A percentile compares a stretch with the other conserved stretches of the same genome.
These are phyloP conservation scores for Debaryomyces tyrocola DNA, from an alignment of 805 yeast species.

Conservation along the genomic window DNA sequence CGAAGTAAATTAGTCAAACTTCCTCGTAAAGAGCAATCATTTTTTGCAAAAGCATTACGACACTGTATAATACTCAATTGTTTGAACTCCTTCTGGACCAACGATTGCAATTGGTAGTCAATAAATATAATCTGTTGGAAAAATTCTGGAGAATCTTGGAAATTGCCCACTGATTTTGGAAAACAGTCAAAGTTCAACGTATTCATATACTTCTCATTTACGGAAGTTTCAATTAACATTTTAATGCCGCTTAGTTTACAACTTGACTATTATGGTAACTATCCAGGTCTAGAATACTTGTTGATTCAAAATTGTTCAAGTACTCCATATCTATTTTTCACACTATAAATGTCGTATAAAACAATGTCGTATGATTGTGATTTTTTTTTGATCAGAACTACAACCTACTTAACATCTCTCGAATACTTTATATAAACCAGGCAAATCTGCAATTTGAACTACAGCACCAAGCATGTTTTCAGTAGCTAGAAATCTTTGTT, in stretches of 20 bases:
- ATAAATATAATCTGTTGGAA: constrained; percentile 34
- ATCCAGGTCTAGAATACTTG: not conserved
- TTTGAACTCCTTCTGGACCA: not conserved
- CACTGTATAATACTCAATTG: not conserved
- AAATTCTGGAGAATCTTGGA: constrained; percentile 32
- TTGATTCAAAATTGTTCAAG: not conserved
- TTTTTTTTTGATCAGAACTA: not conserved
- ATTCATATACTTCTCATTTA: constrained; percentile 23
- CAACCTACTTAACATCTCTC: constrained; percentile 69
- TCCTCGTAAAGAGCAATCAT: constrained; percentile 9
- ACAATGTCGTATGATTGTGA: not conserved
- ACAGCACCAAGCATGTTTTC: constrained; percentile 50
- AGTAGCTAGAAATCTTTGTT: constrained; percentile 66
- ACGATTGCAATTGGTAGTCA: constrained; percentile 37
- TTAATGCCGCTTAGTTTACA: not conserved
- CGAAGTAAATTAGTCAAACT: constrained; percentile 25
- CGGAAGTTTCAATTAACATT: constrained; percentile 26
- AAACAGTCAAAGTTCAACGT: constrained; percentile 37
- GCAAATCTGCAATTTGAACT: constrained; percentile 85
- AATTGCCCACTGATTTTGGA: constrained; percentile 33
- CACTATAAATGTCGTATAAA: not conserved
- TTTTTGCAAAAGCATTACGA: not conserved
- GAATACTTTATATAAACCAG: constrained; percentile 87
- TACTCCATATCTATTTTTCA: not conserved
- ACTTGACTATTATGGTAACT: not conserved